Evolutionary conservation across 192 early-diverging fungal species (phyloP), one percentile per base, ranked within the genome.

Genomic region (Paraglomus brasilianum): DNA sequence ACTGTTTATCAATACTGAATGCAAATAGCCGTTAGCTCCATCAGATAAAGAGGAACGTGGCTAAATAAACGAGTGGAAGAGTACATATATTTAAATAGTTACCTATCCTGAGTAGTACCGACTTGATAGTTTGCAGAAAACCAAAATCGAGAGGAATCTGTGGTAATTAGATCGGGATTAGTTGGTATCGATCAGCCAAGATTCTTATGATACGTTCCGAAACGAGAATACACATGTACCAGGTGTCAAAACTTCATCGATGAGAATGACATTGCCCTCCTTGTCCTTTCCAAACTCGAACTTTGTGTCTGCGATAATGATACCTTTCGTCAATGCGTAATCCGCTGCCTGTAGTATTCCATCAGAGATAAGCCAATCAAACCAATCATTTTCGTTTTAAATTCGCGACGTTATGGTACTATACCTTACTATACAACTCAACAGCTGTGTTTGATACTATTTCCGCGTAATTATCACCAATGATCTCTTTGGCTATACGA

Each of bases 301-400:
- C 78, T 99, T 99, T 42, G 97, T 99, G 66, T 99, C 97, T 10
- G 97, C 97, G 81, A 99, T 99, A 58, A 99, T 93, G 64, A 99
- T 97, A 40, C 95, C 95, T 76, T 85, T 87, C 38, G 77, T 75
- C 5, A 76, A 56, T 4, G 96, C 96, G 66, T 94, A 95, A 46
- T 92, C 86, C 19, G 87, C 86, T 1, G 97, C 97, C 82, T 86
- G 66, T 11, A 21, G 1, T 36, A 24, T 80, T 66, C 91, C 89
- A n/a, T 91, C 66, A 42, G 82, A 78, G 79, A 96, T 92, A 14
- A 95, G 85, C 64, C 95, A 92, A 85, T 96, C 97, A 81, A 96
- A 95, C 75, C 95, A 95, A 76, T 96, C 95, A 50, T 95, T 96
- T 97, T 93, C 9, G 94, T 94, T 81, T 97, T 96, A 57, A 97